Evolutionary conservation across 2,329 filamentous ascomycete genomes (phyloP).

Genomic region (Aaosphaeria pasadenensis): DNA sequence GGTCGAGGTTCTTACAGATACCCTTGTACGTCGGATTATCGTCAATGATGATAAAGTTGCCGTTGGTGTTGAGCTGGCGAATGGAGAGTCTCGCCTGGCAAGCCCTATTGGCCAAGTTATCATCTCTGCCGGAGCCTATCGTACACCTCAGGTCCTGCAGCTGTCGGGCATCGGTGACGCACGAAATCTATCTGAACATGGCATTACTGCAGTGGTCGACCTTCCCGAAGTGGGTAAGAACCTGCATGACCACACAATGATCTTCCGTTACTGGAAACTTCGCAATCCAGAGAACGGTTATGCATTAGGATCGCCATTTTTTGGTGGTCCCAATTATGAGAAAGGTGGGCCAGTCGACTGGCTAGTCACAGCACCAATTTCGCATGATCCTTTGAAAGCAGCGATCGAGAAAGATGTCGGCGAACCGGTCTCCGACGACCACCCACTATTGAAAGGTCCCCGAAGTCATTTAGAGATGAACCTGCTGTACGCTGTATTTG

Average conservation of each 20-base stretch:
- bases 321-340: constrained; percentile 12
- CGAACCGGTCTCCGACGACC: constrained; percentile 5
- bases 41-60: constrained; percentile 9
- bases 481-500: constrained; percentile 13
- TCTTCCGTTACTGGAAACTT: constrained; percentile 24
- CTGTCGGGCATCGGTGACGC: constrained; percentile 30
- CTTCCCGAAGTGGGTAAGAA: constrained; percentile 62
- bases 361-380: constrained; percentile 12
- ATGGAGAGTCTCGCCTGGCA: constrained; percentile 6
- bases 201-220: constrained; percentile 52
- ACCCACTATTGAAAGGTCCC: constrained; percentile 7
- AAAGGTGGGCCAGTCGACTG: constrained; percentile 22
- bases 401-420: constrained; percentile 15
- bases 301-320: constrained; percentile 16
- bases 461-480: constrained; percentile 17
- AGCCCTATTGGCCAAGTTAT: constrained; percentile 21
- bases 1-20: constrained; percentile 13
- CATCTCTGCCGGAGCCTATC: constrained; percentile 24
- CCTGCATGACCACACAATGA: constrained; percentile 54
- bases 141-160: constrained; percentile 26
- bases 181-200: constrained; percentile 48
- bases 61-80: constrained; percentile 12
- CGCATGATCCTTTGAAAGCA: constrained; percentile 6
- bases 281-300: constrained; percentile 18
- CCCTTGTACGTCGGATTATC: constrained; percentile 9